A percentile compares a stretch with the other conserved stretches of the same genome.
Evolutionary conservation across 495 filamentous ascomycete species (phyloP).

Genomic region (Trichodelitschia bisporula): DNA sequence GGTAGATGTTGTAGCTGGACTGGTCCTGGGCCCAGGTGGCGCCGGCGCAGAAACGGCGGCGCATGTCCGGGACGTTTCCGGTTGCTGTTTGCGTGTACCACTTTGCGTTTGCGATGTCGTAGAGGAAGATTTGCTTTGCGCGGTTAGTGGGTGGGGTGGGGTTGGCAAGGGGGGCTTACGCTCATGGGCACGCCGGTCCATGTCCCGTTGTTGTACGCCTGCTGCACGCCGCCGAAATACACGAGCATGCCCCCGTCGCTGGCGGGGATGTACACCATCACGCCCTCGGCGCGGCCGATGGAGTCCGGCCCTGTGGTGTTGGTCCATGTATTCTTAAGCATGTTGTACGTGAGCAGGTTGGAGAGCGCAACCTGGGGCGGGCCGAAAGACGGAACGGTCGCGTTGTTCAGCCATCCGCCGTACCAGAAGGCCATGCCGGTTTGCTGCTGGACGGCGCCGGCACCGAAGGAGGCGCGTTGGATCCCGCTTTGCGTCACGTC

Average conservation of each 20-base stretch:
- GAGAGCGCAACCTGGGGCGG: slow-evolving; percentile 17
- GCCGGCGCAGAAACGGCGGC: slow-evolving; percentile 29
- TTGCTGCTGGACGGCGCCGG: slow-evolving; percentile 14
- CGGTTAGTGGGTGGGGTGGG: not conserved
- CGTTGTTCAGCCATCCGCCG: slow-evolving; percentile 25
- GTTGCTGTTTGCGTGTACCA: slow-evolving; percentile 29
- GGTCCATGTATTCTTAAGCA: slow-evolving; percentile 17
- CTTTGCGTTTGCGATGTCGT: slow-evolving; percentile 23
- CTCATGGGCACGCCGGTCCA: slow-evolving; percentile 11
- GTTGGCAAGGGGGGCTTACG: slow-evolving; percentile 9
- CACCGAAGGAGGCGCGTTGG: slow-evolving; percentile 15
- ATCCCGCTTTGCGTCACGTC: slow-evolving; percentile 12
- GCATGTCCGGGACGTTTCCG: slow-evolving; percentile 19
- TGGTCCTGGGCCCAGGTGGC: slow-evolving; percentile 26
- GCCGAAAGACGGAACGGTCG: slow-evolving; percentile 20
- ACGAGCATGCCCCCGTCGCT: slow-evolving; percentile 27
- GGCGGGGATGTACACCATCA: slow-evolving; percentile 24
- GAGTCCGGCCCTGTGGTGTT: slow-evolving; percentile 23
- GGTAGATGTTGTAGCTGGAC: slow-evolving; percentile 31
- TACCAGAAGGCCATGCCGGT: slow-evolving; percentile 18
- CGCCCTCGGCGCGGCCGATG: slow-evolving; percentile 19
- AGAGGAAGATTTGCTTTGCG: slow-evolving; percentile 20
- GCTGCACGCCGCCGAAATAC: slow-evolving; percentile 25
- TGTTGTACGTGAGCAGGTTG: slow-evolving; percentile 21
- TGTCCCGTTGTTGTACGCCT: slow-evolving; percentile 10